Conservation (phyloP, 768 basidiomycete genomes). For the Kwoniella mangroviensis region DNA sequence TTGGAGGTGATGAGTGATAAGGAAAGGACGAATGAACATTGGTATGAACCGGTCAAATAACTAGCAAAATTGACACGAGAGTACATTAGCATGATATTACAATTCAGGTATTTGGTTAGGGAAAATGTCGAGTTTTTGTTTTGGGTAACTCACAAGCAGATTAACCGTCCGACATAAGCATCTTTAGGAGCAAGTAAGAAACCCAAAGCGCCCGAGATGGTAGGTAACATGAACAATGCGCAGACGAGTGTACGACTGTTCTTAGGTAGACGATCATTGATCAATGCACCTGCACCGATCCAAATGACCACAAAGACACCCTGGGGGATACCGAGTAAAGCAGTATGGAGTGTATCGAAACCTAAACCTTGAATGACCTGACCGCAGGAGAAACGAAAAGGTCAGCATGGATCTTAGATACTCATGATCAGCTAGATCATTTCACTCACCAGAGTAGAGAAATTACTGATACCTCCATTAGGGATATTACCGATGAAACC, state of each 20-base stretch:
- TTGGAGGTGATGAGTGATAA: conserved; percentile 59
- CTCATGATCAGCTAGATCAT: conserved; percentile 27
- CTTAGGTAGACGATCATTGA: conserved; percentile 50
- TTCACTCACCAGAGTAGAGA: conserved; percentile 24
- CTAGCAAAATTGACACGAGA: too few relatives aligned
- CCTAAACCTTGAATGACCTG: conserved; percentile 52
- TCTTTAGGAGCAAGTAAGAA: conserved; percentile 56
- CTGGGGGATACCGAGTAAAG: conserved; percentile 57
- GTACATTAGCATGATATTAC: too few relatives aligned
- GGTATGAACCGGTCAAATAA: conserved; percentile 57
- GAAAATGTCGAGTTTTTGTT: too few relatives aligned
- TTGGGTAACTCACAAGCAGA: conserved; percentile 51
- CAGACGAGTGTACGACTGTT: conserved; percentile 54
- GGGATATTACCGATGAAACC: conserved; percentile 54
- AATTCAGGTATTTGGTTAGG: too few relatives aligned
- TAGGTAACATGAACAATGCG: conserved; percentile 56
- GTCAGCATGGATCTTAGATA: background rate
- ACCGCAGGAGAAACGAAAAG: conserved; percentile 4
- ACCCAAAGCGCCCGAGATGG: conserved; percentile 55
- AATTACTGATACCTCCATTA: conserved; percentile 56
- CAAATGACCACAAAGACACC: conserved; percentile 56
- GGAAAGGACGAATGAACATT: conserved; percentile 54
- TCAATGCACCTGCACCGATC: conserved; percentile 49
- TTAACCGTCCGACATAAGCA: conserved; percentile 54
- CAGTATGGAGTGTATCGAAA: conserved; percentile 53